phyloP scores from a whole-genome alignment of 2,329 filamentous ascomycete species.

The Xylariaceae sp. region DNA sequence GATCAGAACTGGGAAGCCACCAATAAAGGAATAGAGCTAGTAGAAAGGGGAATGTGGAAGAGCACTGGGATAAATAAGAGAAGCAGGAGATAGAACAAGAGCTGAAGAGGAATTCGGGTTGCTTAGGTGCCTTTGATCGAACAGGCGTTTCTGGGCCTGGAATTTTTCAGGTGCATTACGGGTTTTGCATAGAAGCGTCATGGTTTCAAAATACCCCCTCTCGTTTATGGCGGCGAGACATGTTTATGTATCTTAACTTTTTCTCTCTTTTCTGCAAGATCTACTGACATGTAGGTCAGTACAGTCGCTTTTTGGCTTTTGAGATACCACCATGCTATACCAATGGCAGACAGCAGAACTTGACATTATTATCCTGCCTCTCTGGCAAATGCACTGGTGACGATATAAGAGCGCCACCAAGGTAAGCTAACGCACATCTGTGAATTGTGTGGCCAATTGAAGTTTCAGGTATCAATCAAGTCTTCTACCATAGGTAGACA shows the following conservation, averaged over 20 bases:
- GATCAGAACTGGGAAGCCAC: too few species aligned
- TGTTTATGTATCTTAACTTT: slow-evolving; percentile 9
- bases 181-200: slow-evolving; percentile 19
- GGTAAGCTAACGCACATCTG: neutral
- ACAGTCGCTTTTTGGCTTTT: neutral
- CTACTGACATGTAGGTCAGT: neutral
- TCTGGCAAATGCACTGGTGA: neutral
- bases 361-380: neutral
- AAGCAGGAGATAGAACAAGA: too few species aligned
- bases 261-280: slow-evolving; percentile 7
- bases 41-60: neutral
- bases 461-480: neutral
- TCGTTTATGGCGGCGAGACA: slow-evolving; percentile 23
- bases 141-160: slow-evolving; percentile 17
- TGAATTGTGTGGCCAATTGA: neutral
- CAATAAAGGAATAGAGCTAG: neutral
- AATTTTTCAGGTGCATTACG: slow-evolving; percentile 3
- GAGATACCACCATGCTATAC: neutral
- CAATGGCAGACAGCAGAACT: neutral
- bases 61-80: neutral
- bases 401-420: neutral
- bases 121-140: too few species aligned
- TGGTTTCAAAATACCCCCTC: slow-evolving; percentile 27
- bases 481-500: neutral
- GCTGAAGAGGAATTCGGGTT: too few species aligned